Base-by-base conservation (phyloP, 805 yeast genomes). In the Yarrowia divulgata region DNA sequence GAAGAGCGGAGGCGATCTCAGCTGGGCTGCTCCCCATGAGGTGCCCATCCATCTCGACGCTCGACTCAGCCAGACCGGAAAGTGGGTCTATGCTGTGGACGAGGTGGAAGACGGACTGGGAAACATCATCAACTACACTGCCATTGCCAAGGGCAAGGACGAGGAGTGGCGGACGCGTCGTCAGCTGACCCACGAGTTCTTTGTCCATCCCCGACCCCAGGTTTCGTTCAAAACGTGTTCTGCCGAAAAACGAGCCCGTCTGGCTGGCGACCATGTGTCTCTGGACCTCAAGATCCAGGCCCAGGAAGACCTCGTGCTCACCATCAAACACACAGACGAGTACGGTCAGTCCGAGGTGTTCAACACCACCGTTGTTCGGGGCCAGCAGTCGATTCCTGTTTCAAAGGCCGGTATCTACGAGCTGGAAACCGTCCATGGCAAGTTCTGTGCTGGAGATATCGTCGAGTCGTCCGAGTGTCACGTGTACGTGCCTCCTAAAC, bases 51-150 rank as follows among this genome's bases (percentile, higher is more conserved):
- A 79, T 29, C 73, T 86, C 62, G 84, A 83, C 63, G 77, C 83
- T 5, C 72, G 80, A 8, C 76, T 84, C 49, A 75, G 76, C 54
- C 78, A 81, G 35, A 75, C 82, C 12, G 93, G 93, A 48, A 80
- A 81, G 49, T 84, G 87, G 77, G 75, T 81, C n/a, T 89, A 87
- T 73, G 80, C 82, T 52, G 82, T 89, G 43, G 86, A 84, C 67
- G 85, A 83, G 69, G 81, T 89, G 19, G 83, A 85, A 39, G 93
- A 89, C 77, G 91, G 89, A 3, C 79, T 89, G 67, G 93, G 93
- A 2, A 89, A 89, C 71, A 71, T 78, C 8, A 82, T 88, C 52
- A 72, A 73, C 60, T 77, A 72, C 70, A 67, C 73, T 14, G 62
- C 68, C 37, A 69, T 73, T 16, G 70, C 71, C 46, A 70, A 69